phyloP scores from a whole-genome alignment of 1,284 basidiomycete species.

The Irpex lacteus region DNA sequence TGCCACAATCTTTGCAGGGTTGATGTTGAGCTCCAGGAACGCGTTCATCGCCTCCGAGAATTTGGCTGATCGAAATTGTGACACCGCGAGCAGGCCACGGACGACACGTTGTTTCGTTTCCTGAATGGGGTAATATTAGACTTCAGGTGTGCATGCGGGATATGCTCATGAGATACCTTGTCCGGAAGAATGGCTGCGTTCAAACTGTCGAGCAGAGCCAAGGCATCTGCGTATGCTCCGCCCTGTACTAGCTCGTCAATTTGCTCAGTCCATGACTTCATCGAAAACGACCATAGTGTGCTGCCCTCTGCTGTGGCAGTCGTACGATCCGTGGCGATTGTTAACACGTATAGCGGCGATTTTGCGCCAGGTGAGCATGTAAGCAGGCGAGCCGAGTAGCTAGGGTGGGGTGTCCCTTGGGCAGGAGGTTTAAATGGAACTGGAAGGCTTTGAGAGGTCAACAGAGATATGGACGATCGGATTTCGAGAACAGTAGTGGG shows the following conservation, averaged over 20 bases:
- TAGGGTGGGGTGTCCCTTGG: slow-evolving; percentile 24
- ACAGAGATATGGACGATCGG: slow-evolving; percentile 73
- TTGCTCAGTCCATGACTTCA: slow-evolving; percentile 77
- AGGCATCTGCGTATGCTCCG: slow-evolving; percentile 78
- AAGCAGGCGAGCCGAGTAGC: slow-evolving; percentile 58
- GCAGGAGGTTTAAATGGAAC: slow-evolving; percentile 52
- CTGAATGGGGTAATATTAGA: slow-evolving; percentile 29
- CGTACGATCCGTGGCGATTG: slow-evolving; percentile 71
- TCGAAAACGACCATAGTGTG: slow-evolving; percentile 73
- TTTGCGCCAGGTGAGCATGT: slow-evolving; percentile 49
- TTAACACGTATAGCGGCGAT: slow-evolving; percentile 64
- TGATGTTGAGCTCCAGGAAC: slow-evolving; percentile 86
- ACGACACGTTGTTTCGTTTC: slow-evolving; percentile 55
- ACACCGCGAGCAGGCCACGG: slow-evolving; percentile 71
- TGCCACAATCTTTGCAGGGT: slow-evolving; percentile 92
- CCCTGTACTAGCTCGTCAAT: slow-evolving; percentile 80
- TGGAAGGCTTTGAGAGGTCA: slow-evolving; percentile 60
- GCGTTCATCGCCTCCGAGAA: slow-evolving; percentile 82
- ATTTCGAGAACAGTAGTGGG: slow-evolving; percentile 70
- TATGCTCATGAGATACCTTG: slow-evolving; percentile 44
- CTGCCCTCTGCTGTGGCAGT: slow-evolving; percentile 64
- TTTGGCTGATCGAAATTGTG: slow-evolving; percentile 67
- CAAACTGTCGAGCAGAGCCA: slow-evolving; percentile 75
- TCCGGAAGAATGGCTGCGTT: slow-evolving; percentile 64
- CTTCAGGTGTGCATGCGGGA: not conserved